Base-by-base conservation (phyloP, 257 asterid genomes). In the Solanum gracilifrons region DNA sequence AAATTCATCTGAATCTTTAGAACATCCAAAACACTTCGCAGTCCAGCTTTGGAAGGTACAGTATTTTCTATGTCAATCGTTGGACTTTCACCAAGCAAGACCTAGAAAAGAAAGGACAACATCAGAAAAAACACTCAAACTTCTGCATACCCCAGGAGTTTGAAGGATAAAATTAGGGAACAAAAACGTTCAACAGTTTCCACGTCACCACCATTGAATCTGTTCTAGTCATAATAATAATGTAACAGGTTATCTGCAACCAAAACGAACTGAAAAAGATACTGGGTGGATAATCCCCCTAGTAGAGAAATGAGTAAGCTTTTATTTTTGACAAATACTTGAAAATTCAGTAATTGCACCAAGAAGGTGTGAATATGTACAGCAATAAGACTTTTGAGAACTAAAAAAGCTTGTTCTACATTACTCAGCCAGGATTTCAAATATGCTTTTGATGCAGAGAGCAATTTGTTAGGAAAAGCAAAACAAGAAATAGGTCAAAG, bases 11-110 rank as follows among this genome's bases (percentile, higher is more conserved):
- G 99, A 91, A 95, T 93, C 88, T 93, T 89, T 72, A 93, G 87
- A 75, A 97, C 99, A 82, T 95, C 98, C 62, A 91, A 88, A 88
- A 95, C 91, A 60, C 97, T 92, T 85, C 91, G 95, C 88, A 95
- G 68, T 80, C 98, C 98, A 86, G 96, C 88, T 88, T 86, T 94
- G 68, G 97, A 92, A 82, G 99, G 99, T 35, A 90, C 74, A 86
- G 90, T 68, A 64, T 88, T 87, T 51, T 91, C 97, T 88, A 86
- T 33, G 80, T 92, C 86, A 82, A 86, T 88, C 87, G 75, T 86
- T 21, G 92, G 90, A 90, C 83, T 87, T 90, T 95, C 99, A 90
- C 99, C 98, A 86, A 97, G 95, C 91, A 97, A 91, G 87, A 95
- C 98, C 99, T 97, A 92, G 86, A 91, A 79, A 86, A 86, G 88